phyloP scores from a whole-genome alignment of 768 basidiomycete species.

The Hydnum rufescens region DNA sequence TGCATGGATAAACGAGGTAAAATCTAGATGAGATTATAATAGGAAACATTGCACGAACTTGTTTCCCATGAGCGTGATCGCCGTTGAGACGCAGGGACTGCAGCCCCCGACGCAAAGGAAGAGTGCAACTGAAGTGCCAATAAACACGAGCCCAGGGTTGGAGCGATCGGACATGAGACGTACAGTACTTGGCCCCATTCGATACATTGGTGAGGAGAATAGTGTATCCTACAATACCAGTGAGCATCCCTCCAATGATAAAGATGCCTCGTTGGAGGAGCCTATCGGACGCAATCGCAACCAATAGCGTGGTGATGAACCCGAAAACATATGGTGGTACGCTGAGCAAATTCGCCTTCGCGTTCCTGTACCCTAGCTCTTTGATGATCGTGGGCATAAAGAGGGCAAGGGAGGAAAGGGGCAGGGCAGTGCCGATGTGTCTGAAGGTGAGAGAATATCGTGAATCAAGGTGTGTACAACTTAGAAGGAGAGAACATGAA shows the following conservation, averaged over 20 bases:
- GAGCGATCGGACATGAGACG: conserved; percentile 11
- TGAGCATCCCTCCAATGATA: conserved; percentile 13
- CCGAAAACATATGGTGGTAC: conserved; percentile 21
- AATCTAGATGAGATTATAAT: neutral
- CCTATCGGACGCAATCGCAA: conserved; percentile 19
- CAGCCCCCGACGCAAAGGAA: too few relatives aligned
- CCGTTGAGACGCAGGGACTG: conserved; percentile 12
- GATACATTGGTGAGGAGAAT: too few relatives aligned
- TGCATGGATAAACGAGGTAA: neutral
- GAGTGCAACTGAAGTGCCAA: too few relatives aligned
- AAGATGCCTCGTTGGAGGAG: too few relatives aligned
- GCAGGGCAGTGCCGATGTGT: conserved; percentile 22
- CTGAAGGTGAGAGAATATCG: neutral
- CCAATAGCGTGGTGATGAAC: conserved; percentile 22
- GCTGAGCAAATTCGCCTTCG: conserved; percentile 10
- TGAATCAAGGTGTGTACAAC: too few relatives aligned
- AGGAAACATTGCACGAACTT: too few relatives aligned
- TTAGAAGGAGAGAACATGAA: too few relatives aligned
- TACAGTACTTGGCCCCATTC: too few relatives aligned
- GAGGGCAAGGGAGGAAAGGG: conserved; percentile 20
- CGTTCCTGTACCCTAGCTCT: conserved; percentile 17
- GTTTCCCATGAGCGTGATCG: too few relatives aligned
- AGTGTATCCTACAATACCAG: conserved; percentile 12
- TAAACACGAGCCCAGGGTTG: conserved; percentile 8
- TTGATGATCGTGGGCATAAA: too few relatives aligned